A percentile compares a stretch with the other conserved stretches of the same genome.
phyloP scores from a whole-genome alignment of 257 asterid species.

The Plantago elongata region DNA sequence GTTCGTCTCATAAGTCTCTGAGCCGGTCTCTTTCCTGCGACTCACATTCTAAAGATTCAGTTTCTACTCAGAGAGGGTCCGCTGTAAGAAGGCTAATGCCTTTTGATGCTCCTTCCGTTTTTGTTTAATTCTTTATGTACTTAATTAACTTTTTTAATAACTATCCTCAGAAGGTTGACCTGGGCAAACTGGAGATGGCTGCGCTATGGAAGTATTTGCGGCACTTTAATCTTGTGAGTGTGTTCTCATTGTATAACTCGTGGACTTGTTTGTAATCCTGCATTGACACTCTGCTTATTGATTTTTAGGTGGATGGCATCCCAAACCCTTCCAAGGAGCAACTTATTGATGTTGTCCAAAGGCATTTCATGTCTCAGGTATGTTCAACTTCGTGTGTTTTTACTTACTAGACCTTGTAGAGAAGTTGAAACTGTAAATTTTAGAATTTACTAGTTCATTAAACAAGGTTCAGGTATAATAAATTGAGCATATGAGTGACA shows the following conservation, averaged over 20 bases:
- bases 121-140: not conserved
- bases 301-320: constrained; percentile 53
- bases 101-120: not conserved
- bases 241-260: not conserved
- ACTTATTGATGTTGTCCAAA: constrained; percentile 76
- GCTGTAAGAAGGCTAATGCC: constrained; percentile 31
- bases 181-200: constrained; percentile 82
- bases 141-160: not conserved
- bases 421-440: too few species aligned
- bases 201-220: constrained; percentile 82
- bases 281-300: not conserved
- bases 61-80: constrained; percentile 44
- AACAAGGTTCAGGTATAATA: too few species aligned
- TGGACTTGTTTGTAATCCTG: not conserved
- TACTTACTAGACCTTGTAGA: too few species aligned
- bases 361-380: constrained; percentile 93
- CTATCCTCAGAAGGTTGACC: constrained; percentile 62
- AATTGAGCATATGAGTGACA: too few species aligned
- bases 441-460: too few species aligned
- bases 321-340: constrained; percentile 89
- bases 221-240: constrained; percentile 86
- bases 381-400: not conserved
- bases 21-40: constrained; percentile 63
- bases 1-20: constrained; percentile 46
- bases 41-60: constrained; percentile 62